Evolutionary conservation across 2,329 filamentous ascomycete genomes (phyloP), one percentile per base, ranked within the genome.

Genomic region (Coniochaeta prunicola): DNA sequence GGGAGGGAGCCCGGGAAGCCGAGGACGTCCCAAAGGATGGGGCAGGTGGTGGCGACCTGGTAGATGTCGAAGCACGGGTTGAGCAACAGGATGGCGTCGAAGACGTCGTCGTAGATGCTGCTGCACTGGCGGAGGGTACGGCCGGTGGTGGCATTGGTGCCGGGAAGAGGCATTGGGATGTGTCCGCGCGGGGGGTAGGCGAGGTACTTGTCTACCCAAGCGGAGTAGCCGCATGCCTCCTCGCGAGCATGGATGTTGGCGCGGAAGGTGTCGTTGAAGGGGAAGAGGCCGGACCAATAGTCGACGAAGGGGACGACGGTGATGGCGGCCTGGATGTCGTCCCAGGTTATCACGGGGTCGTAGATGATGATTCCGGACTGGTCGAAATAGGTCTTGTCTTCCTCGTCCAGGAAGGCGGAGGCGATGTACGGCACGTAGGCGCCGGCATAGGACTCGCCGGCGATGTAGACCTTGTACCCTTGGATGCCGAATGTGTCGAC

Each of bases 11-110:
- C 85, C 0, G 88, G 86, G 71, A 88, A 87, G 17, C 84, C 84
- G 2, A 92, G 76, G 0, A 88, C 82, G 59, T 91, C 86, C 80
- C 84, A 90, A 1, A 83, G 75, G 2, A 86, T 64, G 0, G 90
- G 90, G 68, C 90, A 94, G 13, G 85, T 88, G 4, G 84, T 85
- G 2, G 83, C 83, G 15, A 93, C 81, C 56, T 89, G 83, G 73
- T 93, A 94, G 12, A 90, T 76, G 69, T 91, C 85, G 73, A 89
- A 96, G 76, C 91, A 94, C 0, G 90, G 90, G 73, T 94, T 94
- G 34, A 83, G 71, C 1, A 75, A 67, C 4, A 76, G 62, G 8
- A 80, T 80, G 31, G 84, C 86, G 0, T 76, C 64, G 64, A 75
- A 76, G 31, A 90, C 80, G 24, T 80, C 74, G 59, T 79, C 70